Percentiles rank a stretch among this genome's conserved stretches.
Conservation (phyloP, 768 basidiomycete genomes). For the Baorangia bicolor region DNA sequence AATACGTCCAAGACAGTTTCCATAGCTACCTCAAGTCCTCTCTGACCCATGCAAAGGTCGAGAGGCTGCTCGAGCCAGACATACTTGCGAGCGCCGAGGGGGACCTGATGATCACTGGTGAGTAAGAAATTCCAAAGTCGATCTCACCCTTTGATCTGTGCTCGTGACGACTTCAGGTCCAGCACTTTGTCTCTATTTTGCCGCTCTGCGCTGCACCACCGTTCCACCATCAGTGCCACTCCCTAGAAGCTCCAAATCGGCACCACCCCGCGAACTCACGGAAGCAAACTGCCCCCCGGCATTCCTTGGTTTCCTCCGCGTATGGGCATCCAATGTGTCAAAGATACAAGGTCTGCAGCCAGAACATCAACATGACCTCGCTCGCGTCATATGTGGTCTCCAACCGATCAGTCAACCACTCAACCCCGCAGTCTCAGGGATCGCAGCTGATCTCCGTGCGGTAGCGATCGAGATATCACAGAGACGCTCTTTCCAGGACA, state of each 20-base stretch:
- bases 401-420: slow-evolving; percentile 39
- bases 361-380: slow-evolving; percentile 78
- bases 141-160: background rate
- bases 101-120: slow-evolving; percentile 86
- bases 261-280: slow-evolving; percentile 57
- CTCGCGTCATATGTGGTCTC: slow-evolving; percentile 73
- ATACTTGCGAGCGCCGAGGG: slow-evolving; percentile 74
- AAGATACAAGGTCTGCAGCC: slow-evolving; percentile 60
- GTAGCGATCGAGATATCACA: slow-evolving; percentile 89
- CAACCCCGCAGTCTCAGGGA: slow-evolving; percentile 47
- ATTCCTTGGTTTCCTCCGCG: slow-evolving; percentile 66
- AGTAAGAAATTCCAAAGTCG: slow-evolving; percentile 14
- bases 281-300: slow-evolving; percentile 64
- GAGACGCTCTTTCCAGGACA: slow-evolving; percentile 77
- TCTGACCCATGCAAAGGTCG: slow-evolving; percentile 73
- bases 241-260: slow-evolving; percentile 52
- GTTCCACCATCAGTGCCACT: slow-evolving; percentile 79
- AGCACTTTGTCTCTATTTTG: slow-evolving; percentile 82
- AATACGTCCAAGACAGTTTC: slow-evolving; percentile 73
- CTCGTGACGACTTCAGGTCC: slow-evolving; percentile 48
- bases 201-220: slow-evolving; percentile 73
- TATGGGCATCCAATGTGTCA: slow-evolving; percentile 71
- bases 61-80: slow-evolving; percentile 69
- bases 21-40: slow-evolving; percentile 82
- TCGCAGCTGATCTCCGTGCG: slow-evolving; percentile 79